Evolutionary conservation across 257 asterid species (phyloP).

Genomic region (Handroanthus guayacan): DNA sequence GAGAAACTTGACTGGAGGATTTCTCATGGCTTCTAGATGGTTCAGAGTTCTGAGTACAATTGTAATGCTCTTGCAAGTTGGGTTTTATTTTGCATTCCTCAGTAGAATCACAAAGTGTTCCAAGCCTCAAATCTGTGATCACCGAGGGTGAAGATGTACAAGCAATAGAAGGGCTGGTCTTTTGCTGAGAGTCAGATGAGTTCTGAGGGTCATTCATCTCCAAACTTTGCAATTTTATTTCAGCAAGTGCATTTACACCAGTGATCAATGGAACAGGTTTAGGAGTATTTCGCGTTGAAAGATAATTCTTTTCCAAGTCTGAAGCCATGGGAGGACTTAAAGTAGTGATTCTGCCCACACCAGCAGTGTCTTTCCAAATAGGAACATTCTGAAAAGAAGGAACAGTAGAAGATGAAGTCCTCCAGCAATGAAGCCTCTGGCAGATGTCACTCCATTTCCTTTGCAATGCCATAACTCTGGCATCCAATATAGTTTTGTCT

Average conservation of each 20-base stretch:
- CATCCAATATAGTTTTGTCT: conserved; percentile 60
- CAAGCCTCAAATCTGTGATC: conserved; percentile 86
- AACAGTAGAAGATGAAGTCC: conserved; percentile 41
- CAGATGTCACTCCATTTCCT: conserved; percentile 92
- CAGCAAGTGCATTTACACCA: conserved; percentile 42
- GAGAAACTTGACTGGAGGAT: conserved; percentile 43
- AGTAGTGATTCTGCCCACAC: conserved; percentile 40
- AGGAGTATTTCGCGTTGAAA: conserved; percentile 33
- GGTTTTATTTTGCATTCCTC: conserved; percentile 43
- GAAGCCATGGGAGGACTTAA: conserved; percentile 40
- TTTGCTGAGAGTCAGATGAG: conserved; percentile 36
- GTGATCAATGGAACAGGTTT: conserved; percentile 35
- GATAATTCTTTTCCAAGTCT: conserved; percentile 45
- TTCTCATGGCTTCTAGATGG: conserved; percentile 53
- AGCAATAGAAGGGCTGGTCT: conserved; percentile 37
- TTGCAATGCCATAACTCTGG: conserved; percentile 58
- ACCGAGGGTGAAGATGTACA: conserved; percentile 47
- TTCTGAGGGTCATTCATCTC: conserved; percentile 39
- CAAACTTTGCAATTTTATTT: conserved; percentile 40
- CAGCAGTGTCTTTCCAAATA: conserved; percentile 39
- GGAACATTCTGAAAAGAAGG: conserved; percentile 42
- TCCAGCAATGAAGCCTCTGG: conserved; percentile 67
- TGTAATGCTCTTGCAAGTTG: conserved; percentile 40
- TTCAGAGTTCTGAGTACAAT: conserved; percentile 38
- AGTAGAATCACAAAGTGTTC: conserved; percentile 56